phyloP scores from a whole-genome alignment of 306 rosid genomes.

The Abrus pulchellus region DNA sequence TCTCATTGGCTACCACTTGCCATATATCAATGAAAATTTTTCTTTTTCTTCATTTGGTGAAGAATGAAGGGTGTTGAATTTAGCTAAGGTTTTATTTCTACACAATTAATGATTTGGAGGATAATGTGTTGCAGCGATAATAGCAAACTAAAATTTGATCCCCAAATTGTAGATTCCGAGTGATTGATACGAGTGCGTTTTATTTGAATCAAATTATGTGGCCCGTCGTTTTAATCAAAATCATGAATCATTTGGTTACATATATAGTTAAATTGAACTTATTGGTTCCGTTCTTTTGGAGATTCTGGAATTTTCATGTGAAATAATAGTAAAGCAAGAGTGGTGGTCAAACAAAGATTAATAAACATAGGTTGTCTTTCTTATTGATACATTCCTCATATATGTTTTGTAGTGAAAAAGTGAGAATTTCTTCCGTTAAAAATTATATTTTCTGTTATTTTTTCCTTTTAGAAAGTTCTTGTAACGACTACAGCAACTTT shows the following conservation, averaged over 20 bases:
- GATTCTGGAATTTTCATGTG: slow-evolving; percentile 36
- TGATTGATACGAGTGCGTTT: slow-evolving; percentile 28
- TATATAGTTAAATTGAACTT: slow-evolving; percentile 43
- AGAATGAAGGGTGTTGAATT: slow-evolving; percentile 23
- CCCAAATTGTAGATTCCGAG: slow-evolving; percentile 19
- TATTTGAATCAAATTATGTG: slow-evolving; percentile 37
- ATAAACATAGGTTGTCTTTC: slow-evolving; percentile 36
- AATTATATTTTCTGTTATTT: slow-evolving; percentile 39
- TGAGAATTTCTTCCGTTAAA: slow-evolving; percentile 45
- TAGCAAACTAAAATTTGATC: background rate
- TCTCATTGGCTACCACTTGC: slow-evolving; percentile 35
- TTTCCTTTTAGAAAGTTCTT: slow-evolving; percentile 48
- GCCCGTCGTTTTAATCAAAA: slow-evolving; percentile 34
- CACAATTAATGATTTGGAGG: slow-evolving; percentile 35
- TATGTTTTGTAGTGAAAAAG: slow-evolving; percentile 38
- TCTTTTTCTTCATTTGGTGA: background rate
- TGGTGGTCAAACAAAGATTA: slow-evolving; percentile 46
- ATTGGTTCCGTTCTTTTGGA: slow-evolving; percentile 17
- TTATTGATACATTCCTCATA: slow-evolving; percentile 30
- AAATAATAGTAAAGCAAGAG: slow-evolving; percentile 50
- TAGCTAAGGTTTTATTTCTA: slow-evolving; percentile 35
- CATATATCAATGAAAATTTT: background rate
- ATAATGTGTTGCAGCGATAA: slow-evolving; percentile 36
- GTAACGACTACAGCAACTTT: slow-evolving; percentile 40
- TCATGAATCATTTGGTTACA: slow-evolving; percentile 20